phyloP scores from a whole-genome alignment of 257 asterid species.

The Eustoma russellianum region DNA sequence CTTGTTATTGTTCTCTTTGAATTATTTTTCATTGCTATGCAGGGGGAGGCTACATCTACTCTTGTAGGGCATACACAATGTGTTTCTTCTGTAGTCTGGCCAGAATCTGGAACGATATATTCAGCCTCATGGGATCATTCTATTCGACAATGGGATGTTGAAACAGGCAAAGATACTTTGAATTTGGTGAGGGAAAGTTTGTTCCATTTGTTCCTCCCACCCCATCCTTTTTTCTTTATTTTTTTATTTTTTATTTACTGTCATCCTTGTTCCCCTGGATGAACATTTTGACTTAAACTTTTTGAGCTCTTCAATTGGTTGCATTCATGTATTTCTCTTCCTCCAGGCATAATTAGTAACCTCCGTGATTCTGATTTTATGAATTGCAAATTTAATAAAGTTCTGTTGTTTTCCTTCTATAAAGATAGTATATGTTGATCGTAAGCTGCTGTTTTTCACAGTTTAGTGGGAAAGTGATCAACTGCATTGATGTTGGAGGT shows the following conservation, averaged over 20 bases:
- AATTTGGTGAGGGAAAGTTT: slow-evolving; percentile 44
- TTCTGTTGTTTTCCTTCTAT: too few species aligned
- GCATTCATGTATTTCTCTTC: not conserved
- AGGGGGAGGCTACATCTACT: slow-evolving; percentile 78
- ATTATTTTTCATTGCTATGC: slow-evolving; percentile 10
- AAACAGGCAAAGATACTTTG: slow-evolving; percentile 58
- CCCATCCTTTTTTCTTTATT: not conserved
- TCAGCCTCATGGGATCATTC: slow-evolving; percentile 98
- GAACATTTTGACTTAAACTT: not conserved
- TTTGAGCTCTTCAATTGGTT: too few species aligned
- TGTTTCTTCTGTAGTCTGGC: slow-evolving; percentile 86
- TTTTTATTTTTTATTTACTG: not conserved
- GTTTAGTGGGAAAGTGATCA: slow-evolving; percentile 72
- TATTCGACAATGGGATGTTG: slow-evolving; percentile 93
- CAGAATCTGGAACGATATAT: slow-evolving; percentile 50
- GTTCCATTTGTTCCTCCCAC: not conserved
- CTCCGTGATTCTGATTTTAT: not conserved
- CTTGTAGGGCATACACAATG: slow-evolving; percentile 90
- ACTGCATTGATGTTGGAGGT: slow-evolving; percentile 91
- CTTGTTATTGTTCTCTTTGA: too few species aligned
- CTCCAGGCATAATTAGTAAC: too few species aligned
- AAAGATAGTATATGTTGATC: not conserved
- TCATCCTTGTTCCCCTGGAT: not conserved
- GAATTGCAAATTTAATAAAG: not conserved
- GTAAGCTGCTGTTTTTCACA: slow-evolving; percentile 17